Percentiles rank a stretch among this genome's conserved stretches.
phyloP scores from a whole-genome alignment of 176 grass and related monocot species.

The Oryza glumipatula region DNA sequence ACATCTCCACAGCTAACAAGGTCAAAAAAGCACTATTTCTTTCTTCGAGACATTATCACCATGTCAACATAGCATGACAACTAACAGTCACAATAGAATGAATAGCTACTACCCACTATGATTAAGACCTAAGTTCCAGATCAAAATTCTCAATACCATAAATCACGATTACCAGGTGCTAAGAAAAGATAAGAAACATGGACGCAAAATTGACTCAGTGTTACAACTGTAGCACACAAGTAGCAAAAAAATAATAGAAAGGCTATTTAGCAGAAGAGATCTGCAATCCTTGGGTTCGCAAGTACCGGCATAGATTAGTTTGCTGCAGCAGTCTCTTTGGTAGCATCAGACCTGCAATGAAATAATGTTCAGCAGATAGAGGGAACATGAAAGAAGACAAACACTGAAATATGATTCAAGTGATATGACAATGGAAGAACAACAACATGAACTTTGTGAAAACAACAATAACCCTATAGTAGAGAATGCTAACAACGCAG shows the following conservation, averaged over 20 bases:
- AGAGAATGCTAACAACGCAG: background rate
- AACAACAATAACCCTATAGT: background rate
- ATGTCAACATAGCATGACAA: conserved; percentile 29
- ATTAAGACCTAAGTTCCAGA: background rate
- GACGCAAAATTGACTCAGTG: conserved; percentile 10
- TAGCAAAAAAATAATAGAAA: conserved; percentile 27
- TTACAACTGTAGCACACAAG: conserved; percentile 9
- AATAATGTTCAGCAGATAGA: background rate
- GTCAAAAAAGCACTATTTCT: background rate
- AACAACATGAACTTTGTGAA: background rate
- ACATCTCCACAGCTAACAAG: background rate
- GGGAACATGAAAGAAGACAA: conserved; percentile 1
- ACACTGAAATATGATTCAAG: background rate
- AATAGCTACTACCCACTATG: conserved; percentile 21
- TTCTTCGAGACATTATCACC: conserved; percentile 24
- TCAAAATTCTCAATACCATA: conserved; percentile 37
- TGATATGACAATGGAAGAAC: background rate
- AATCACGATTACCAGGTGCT: background rate
- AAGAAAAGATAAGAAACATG: background rate
- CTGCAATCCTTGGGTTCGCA: conserved; percentile 1
- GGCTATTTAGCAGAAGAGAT: conserved; percentile 10
- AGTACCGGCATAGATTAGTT: conserved; percentile 21
- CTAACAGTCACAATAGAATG: background rate
- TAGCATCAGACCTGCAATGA: conserved; percentile 34
- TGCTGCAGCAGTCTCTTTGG: background rate